phyloP scores from a whole-genome alignment of 2,329 filamentous ascomycete species.

The Trichoderma koningiopsis region DNA sequence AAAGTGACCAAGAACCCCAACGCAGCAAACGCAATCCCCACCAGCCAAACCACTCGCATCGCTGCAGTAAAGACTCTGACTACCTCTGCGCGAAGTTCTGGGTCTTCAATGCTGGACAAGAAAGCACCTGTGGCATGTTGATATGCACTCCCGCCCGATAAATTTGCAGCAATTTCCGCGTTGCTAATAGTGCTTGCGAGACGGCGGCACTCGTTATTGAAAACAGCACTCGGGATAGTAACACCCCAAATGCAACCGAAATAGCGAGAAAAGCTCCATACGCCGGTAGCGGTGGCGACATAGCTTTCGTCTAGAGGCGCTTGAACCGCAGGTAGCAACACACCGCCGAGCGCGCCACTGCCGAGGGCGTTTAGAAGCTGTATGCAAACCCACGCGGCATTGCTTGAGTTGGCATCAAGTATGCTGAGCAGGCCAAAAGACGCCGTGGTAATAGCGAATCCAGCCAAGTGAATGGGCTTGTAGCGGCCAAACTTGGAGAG shows the following conservation, averaged over 20 bases:
- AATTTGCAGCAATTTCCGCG: not conserved
- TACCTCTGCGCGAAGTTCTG: not conserved
- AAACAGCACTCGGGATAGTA: conserved; percentile 7
- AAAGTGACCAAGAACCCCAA: not conserved
- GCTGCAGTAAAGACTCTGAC: not conserved
- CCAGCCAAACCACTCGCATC: not conserved
- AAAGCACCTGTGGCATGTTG: conserved; percentile 8
- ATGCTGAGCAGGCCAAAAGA: not conserved
- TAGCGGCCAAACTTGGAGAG: not conserved
- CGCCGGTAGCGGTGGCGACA: not conserved
- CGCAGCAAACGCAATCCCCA: not conserved
- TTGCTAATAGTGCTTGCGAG: not conserved
- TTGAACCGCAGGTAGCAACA: not conserved
- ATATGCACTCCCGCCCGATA: not conserved
- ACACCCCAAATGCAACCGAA: conserved; percentile 19
- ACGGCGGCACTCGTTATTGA: conserved; percentile 18
- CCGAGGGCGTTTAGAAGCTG: not conserved
- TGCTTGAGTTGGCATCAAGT: not conserved
- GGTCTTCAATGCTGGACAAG: not conserved
- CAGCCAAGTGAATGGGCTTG: not conserved
- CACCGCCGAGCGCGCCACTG: not conserved
- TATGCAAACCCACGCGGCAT: not conserved
- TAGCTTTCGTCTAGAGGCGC: conserved; percentile 6
- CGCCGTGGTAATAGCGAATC: not conserved
- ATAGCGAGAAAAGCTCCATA: conserved; percentile 3